phyloP scores from a whole-genome alignment of 495 filamentous ascomycete genomes.

The Penicillium verhagenii region DNA sequence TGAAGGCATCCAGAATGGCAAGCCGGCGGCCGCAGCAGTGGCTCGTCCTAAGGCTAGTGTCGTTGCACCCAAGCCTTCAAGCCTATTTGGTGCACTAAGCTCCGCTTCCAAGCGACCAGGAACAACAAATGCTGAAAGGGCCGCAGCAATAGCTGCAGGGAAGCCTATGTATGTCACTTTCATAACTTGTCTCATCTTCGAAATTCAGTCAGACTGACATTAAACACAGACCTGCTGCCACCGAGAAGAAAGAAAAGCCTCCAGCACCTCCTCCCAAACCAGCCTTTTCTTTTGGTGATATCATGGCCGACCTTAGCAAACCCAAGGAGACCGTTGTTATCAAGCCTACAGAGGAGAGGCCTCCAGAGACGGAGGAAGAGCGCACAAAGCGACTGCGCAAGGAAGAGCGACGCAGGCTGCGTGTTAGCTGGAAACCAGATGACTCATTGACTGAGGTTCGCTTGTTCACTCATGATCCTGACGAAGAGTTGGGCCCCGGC shows the following conservation, averaged over 20 bases:
- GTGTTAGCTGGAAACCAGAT: conserved; percentile 71
- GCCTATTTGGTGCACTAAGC: conserved; percentile 56
- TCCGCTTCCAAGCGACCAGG: conserved; percentile 63
- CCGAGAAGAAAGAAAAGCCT: conserved; percentile 43
- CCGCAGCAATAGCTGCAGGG: conserved; percentile 48
- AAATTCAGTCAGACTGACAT: conserved; percentile 15
- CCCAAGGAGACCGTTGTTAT: conserved; percentile 56
- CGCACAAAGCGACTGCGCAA: conserved; percentile 72
- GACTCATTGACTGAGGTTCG: conserved; percentile 68
- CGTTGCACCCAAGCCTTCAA: conserved; percentile 55
- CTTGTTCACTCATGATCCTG: conserved; percentile 74
- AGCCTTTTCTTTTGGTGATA: conserved; percentile 53
- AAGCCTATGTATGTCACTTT: conserved; percentile 38
- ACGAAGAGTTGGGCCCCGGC: conserved; percentile 73
- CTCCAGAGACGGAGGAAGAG: conserved; percentile 76
- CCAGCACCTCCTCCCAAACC: conserved; percentile 40
- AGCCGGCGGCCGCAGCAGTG: conserved; percentile 27
- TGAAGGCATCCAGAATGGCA: conserved; percentile 29
- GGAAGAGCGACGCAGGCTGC: conserved; percentile 69
- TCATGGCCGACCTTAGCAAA: conserved; percentile 66
- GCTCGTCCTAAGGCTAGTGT: conserved; percentile 49
- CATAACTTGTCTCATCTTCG: not conserved
- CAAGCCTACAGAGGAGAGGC: conserved; percentile 50
- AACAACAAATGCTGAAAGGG: conserved; percentile 53
- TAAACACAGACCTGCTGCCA: conserved; percentile 20